These are phyloP conservation scores for Penicillium sp. DNA, from an alignment of 2,329 filamentous ascomycete species.

Conservation along the genomic window DNA sequence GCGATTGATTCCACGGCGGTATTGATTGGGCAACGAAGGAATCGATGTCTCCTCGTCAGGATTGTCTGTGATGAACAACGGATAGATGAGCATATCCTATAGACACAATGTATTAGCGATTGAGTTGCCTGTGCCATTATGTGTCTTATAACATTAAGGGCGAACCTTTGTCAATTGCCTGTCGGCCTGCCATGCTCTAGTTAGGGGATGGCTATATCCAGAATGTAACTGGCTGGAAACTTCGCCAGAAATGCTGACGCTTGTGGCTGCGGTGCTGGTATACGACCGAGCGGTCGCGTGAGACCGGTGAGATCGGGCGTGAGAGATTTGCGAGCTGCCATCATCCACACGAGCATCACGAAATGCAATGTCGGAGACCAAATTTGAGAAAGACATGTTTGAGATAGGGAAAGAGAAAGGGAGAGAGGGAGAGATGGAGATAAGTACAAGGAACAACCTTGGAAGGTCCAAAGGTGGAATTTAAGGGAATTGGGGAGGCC, in stretches of 20 bases:
- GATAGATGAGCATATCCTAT: constrained; percentile 97
- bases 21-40: constrained; percentile 85
- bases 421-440: neutral
- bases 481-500: neutral
- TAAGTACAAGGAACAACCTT: neutral
- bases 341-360: constrained; percentile 46
- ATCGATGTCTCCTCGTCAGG: constrained; percentile 90
- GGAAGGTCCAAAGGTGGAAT: neutral
- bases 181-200: constrained; percentile 79
- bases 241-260: constrained; percentile 58
- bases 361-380: constrained; percentile 52
- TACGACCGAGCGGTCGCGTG: constrained; percentile 45
- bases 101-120: neutral
- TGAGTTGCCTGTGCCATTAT: neutral
- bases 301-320: constrained; percentile 40
- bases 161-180: constrained; percentile 79
- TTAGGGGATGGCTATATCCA: constrained; percentile 77
- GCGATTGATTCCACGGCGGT: constrained; percentile 83
- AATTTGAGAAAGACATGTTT: constrained; percentile 52
- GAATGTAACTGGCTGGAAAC: constrained; percentile 82
- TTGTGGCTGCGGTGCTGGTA: constrained; percentile 50
- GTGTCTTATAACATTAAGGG: constrained; percentile 1
- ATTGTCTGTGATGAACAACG: constrained; percentile 91
- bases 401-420: neutral
- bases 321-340: constrained; percentile 46